Percentiles rank a stretch among this genome's conserved stretches.
Conservation (phyloP, 2,329 filamentous ascomycete species). For the Sphaerulina musiva region DNA sequence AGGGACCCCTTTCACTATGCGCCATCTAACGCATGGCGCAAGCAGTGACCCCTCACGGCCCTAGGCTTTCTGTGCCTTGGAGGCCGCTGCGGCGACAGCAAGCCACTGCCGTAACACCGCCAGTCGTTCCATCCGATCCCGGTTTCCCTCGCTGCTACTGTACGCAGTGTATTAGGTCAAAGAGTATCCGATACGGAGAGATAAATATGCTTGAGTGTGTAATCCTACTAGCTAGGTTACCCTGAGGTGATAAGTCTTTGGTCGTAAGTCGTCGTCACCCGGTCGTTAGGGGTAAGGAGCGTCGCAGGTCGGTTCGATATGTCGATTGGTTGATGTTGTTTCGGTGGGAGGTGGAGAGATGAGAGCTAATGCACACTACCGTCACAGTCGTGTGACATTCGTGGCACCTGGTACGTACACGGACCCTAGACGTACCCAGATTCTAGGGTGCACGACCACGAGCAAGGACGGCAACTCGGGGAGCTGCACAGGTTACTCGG, state of each 20-base stretch:
- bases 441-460: slow-evolving; percentile 15
- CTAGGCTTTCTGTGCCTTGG: background rate
- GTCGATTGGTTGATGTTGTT: slow-evolving; percentile 12
- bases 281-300: slow-evolving; percentile 15
- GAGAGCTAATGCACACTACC: slow-evolving; percentile 21
- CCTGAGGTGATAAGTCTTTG: slow-evolving; percentile 35
- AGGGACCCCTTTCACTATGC: background rate
- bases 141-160: background rate
- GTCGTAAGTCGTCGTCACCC: slow-evolving; percentile 31
- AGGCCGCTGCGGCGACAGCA: background rate
- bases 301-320: slow-evolving; percentile 12
- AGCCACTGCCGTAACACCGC: background rate
- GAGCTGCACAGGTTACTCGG: slow-evolving; percentile 13
- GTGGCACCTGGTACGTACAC: slow-evolving; percentile 15
- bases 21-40: background rate
- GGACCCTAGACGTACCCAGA: slow-evolving; percentile 15
- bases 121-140: background rate
- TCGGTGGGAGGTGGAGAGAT: slow-evolving; percentile 7
- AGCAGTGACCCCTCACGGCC: background rate
- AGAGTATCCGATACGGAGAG: slow-evolving; percentile 23
- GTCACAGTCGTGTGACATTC: slow-evolving; percentile 20
- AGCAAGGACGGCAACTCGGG: slow-evolving; percentile 15
- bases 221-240: slow-evolving; percentile 29
- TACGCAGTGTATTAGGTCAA: slow-evolving; percentile 17
- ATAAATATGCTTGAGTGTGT: slow-evolving; percentile 17